Base-by-base conservation (phyloP, 2,329 filamentous ascomycete species). In the Xylaria sp. region DNA sequence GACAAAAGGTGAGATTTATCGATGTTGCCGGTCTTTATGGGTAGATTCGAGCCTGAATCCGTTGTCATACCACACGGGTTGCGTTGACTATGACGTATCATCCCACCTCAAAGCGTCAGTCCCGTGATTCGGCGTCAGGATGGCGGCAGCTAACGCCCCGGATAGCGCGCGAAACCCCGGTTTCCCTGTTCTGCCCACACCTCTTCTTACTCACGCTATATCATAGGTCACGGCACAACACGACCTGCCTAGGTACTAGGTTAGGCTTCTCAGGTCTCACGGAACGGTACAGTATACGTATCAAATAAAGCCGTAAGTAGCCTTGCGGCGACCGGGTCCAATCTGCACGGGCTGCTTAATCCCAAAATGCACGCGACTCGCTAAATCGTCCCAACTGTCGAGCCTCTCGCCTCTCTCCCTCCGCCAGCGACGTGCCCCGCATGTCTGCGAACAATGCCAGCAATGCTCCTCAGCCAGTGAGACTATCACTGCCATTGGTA, bases 401-500 rank as follows among this genome's bases (percentile, higher is more conserved):
- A 69, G 60, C 55, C 60, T 67, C 70, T 69, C 65, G 48, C 67
- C 57, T 52, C 60, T 67, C 70, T 69, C 65, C 52, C 67, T 59
- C 55, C 53, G 39, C 34, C 60, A 66, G 68, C 70, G 72, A 71
- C 68, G 73, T 74, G 77, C 77, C 77, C 80, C 78, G 79, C 78
- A 87, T 87, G 85, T 85, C 85, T 81, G 79, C 82, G 73, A 83
- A 77, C 75, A 83, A 83, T 84, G 79, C 82, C 73, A 83, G 77
- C 75, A 83, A 83, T 84, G 82, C 84, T 70, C 83, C 85, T 72
- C 87, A 89, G 80, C 91, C 91, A 69, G 91, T 95, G 82, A 94
- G 93, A 84, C 87, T 95, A 72, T 94, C 92, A 69, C 85, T 95
- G 69, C 92, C 92, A 72, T 84, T 93, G 75, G 89, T 91, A 84